Conservation (phyloP, 2,329 filamentous ascomycete species). For the Colletotrichum euphorbiae region DNA sequence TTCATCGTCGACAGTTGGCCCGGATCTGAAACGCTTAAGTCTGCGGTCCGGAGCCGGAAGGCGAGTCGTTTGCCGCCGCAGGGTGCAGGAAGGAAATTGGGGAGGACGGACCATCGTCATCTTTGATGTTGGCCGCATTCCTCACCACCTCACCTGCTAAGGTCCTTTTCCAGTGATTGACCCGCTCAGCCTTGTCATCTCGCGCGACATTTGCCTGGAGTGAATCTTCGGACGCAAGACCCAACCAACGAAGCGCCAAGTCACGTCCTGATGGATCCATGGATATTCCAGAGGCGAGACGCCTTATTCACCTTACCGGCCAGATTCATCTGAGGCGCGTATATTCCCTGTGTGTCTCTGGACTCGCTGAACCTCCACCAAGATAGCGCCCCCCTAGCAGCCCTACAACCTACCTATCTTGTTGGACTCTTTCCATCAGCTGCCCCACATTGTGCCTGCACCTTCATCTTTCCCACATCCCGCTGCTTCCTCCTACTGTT, state of each 20-base stretch:
- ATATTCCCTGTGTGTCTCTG: conserved; percentile 10
- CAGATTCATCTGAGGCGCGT: conserved; percentile 3
- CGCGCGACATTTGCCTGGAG: conserved; percentile 15
- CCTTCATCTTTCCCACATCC: conserved; percentile 14
- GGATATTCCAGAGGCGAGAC: background rate
- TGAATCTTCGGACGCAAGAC: conserved; percentile 1
- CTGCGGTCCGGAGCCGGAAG: conserved; percentile 15
- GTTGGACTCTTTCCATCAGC: conserved; percentile 20
- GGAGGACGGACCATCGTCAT: conserved; percentile 1
- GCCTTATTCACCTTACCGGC: background rate
- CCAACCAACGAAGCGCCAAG: conserved; percentile 13
- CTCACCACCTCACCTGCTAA: background rate
- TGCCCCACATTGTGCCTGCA: conserved; percentile 17
- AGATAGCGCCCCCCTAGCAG: conserved; percentile 18
- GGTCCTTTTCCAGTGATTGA: background rate
- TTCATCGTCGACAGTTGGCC: conserved; percentile 5
- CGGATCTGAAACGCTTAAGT: conserved; percentile 30
- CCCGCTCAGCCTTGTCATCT: conserved; percentile 24
- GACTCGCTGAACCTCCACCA: conserved; percentile 19
- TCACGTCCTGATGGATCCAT: background rate
- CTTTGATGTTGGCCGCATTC: conserved; percentile 9
- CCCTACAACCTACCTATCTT: conserved; percentile 31
- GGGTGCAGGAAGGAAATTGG: background rate
- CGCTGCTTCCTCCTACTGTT: conserved; percentile 8
- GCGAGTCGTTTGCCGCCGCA: conserved; percentile 24